Conservation (phyloP, 352 stramenopile species). For the Globisporangium uncinulatum region DNA sequence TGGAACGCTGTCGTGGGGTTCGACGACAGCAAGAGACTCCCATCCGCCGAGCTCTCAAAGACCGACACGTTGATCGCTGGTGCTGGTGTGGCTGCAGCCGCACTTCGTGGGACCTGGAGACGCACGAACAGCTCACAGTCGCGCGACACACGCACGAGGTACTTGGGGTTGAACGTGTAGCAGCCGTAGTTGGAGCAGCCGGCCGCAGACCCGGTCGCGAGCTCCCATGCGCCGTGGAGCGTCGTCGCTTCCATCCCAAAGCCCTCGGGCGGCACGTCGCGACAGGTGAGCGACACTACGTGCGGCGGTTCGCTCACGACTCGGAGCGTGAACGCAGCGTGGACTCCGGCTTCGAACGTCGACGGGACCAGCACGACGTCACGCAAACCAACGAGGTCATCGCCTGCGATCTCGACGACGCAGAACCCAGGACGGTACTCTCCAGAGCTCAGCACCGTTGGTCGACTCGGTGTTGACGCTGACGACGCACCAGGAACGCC, state of each 20-base stretch:
- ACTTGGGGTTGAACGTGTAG: conserved; percentile 82
- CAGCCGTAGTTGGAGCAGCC: conserved; percentile 76
- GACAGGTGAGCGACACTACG: conserved; percentile 20
- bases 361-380: conserved; percentile 74
- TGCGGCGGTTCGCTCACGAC: conserved; percentile 53
- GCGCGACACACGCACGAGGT: conserved; percentile 48
- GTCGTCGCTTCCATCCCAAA: conserved; percentile 39
- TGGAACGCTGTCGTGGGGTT: conserved; percentile 50
- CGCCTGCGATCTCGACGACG: conserved; percentile 43
- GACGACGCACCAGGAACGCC: conserved; percentile 22
- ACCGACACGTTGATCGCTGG: conserved; percentile 73
- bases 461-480: conserved; percentile 5
- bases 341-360: conserved; percentile 46
- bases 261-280: conserved; percentile 45
- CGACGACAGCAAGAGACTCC: conserved; percentile 52
- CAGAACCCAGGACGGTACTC: conserved; percentile 81
- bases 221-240: conserved; percentile 45
- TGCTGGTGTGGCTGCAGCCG: neutral
- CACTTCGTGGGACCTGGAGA: conserved; percentile 26
- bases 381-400: conserved; percentile 17
- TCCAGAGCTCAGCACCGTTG: conserved; percentile 53
- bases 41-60: conserved; percentile 53
- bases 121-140: conserved; percentile 53
- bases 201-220: conserved; percentile 44
- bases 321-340: conserved; percentile 44